These are phyloP conservation scores for Cicer pinnatifidum DNA, from an alignment of 306 rosid genomes.

Conservation along the genomic window DNA sequence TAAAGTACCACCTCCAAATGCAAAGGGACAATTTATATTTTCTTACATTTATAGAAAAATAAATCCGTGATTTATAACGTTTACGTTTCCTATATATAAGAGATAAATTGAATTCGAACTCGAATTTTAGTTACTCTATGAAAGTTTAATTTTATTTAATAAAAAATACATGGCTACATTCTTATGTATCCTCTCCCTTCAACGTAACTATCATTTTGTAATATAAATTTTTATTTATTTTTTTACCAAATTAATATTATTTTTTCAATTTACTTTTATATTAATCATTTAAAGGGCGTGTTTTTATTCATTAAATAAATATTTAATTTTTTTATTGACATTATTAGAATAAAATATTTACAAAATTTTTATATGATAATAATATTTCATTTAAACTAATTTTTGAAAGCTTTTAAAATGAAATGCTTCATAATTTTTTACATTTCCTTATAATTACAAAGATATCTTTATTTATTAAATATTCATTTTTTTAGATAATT, in stretches of 20 bases:
- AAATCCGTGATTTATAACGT: neutral
- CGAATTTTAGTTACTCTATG: too few relatives aligned
- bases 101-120: too few relatives aligned
- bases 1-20: slow-evolving; percentile 21
- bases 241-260: too few relatives aligned
- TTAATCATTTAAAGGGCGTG: neutral
- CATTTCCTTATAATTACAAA: neutral
- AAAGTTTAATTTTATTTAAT: too few relatives aligned
- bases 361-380: neutral
- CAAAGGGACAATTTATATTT: slow-evolving; percentile 22
- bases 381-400: neutral
- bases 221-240: too few relatives aligned
- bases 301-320: neutral
- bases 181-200: too few relatives aligned
- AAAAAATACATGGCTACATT: too few relatives aligned
- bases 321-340: neutral
- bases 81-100: neutral
- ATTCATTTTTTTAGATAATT: neutral
- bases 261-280: neutral
- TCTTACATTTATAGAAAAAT: neutral
- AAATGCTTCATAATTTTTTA: neutral
- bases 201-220: too few relatives aligned
- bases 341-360: neutral
- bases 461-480: neutral
- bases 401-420: neutral